Base-by-base conservation (phyloP, 2,329 filamentous ascomycete species). In the Aspergillus oerlinghausenensis region DNA sequence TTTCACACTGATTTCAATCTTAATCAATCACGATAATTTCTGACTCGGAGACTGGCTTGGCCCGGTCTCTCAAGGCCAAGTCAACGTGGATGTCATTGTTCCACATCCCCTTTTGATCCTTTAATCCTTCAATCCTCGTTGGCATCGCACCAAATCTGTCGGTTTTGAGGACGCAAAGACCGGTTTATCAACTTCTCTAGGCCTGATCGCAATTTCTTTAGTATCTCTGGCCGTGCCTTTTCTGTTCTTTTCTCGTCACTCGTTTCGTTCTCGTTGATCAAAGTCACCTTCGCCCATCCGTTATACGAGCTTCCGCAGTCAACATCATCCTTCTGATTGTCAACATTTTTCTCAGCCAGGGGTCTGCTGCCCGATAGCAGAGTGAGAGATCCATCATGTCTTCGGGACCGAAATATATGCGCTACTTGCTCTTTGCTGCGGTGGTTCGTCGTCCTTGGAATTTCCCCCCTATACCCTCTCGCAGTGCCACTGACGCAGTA, bases 381-480 rank as follows among this genome's bases (percentile, higher is more conserved):
- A 25, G 21, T 23, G 43, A 47, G 23, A 25, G 23, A 21, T 25
- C 8, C 55, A 61, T 50, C 50, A 75, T 75, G 73, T 67, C 71
- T 48, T 66, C 68, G n/a, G 70, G 69, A 14, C 65, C 68, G 50
- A 68, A 72, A 63, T 76, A 76, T 65, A 69, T 85, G 63, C 82
- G 84, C 66, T 87, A 86, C 71, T 79, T 96, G 73, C 82, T 94
- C 71, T 86, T 96, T 70, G 89, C 91, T 58, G 83, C 92, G 70
- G 88, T 96, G 70, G 92, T 96, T 83, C 71, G 88, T 81, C 19
- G 50, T 51, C 48, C 40, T 61, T 53, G 54, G 25, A n/a, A 51
- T 54, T 48, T 17, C 35, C 28, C n/a, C 49, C 19, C 23, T 14
- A 21, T 35, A 1, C 32, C 19, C 26, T 4, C 45, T 11, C 21